Conservation (phyloP, 2,329 filamentous ascomycete genomes). For the Arthroderma sp. region DNA sequence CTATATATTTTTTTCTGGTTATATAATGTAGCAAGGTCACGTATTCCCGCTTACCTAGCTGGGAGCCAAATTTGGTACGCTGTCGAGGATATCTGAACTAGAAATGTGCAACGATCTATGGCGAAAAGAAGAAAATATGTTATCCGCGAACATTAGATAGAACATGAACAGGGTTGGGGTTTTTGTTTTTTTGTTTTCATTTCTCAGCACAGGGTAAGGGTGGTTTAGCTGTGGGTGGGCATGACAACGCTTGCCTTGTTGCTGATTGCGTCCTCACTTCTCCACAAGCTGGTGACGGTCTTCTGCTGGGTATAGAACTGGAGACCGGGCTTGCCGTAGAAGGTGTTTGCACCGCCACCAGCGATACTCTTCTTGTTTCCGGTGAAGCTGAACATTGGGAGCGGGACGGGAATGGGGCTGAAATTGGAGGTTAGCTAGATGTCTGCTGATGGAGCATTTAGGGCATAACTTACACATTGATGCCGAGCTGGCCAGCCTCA, state of each 20-base stretch:
- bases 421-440: not conserved
- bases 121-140: not conserved
- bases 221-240: conserved; percentile 49
- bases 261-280: conserved; percentile 67
- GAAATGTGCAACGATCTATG: conserved; percentile 3
- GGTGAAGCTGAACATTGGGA: conserved; percentile 54
- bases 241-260: conserved; percentile 80
- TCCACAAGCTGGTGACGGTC: conserved; percentile 92
- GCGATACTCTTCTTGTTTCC: conserved; percentile 81
- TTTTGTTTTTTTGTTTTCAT: not conserved
- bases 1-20: not conserved
- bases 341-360: conserved; percentile 81
- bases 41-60: not conserved
- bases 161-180: not conserved
- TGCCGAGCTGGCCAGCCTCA: conserved; percentile 54
- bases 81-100: conserved; percentile 2
- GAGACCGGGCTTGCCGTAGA: conserved; percentile 86
- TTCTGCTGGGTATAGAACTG: conserved; percentile 96
- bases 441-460: not conserved
- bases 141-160: conserved; percentile 1
- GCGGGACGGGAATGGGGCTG: conserved; percentile 47
- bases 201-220: not conserved
- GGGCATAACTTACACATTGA: conserved; percentile 42
- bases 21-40: not conserved
- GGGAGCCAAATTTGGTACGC: not conserved